A percentile compares a stretch with the other conserved stretches of the same genome.
Evolutionary conservation across 2,329 filamentous ascomycete species (phyloP).

Genomic region (Didymella glomerata): DNA sequence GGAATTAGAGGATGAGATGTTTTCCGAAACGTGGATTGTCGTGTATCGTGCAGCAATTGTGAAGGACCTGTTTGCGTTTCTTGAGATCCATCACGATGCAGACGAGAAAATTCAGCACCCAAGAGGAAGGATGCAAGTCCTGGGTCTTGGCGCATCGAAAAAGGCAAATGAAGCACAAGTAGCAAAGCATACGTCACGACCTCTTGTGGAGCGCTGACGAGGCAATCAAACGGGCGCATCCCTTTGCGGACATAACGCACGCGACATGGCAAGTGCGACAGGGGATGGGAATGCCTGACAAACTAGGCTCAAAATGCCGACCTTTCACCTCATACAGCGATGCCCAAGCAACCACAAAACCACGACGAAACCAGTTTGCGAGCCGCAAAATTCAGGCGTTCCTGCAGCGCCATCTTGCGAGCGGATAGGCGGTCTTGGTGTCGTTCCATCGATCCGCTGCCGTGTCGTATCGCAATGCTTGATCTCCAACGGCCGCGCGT

Average conservation of each 20-base stretch:
- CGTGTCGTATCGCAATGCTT: conserved; percentile 27
- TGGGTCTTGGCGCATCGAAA: background rate
- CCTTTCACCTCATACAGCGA: background rate
- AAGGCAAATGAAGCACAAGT: conserved; percentile 3
- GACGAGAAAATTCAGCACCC: background rate
- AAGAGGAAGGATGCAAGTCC: background rate
- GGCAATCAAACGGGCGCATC: conserved; percentile 11
- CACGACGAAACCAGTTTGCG: background rate
- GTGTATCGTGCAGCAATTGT: background rate
- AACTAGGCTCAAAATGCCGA: conserved; percentile 3
- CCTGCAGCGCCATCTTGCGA: conserved; percentile 2
- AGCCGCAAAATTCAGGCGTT: conserved; percentile 3
- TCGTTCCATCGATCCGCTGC: conserved; percentile 12
- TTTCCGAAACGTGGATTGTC: background rate
- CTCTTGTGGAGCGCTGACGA: conserved; percentile 20
- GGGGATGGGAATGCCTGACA: conserved; percentile 15
- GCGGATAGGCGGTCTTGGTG: conserved; percentile 14
- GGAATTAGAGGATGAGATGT: background rate
- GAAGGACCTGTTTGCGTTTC: background rate
- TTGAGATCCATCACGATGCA: background rate
- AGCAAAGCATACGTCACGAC: conserved; percentile 18
- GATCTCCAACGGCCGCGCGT: conserved; percentile 27
- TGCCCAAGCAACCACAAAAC: background rate
- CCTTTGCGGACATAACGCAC: conserved; percentile 15
- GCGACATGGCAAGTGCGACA: conserved; percentile 11